These are phyloP conservation scores for Scheffersomyces amazonensis DNA, from an alignment of 805 yeast genomes.

Conservation along the genomic window DNA sequence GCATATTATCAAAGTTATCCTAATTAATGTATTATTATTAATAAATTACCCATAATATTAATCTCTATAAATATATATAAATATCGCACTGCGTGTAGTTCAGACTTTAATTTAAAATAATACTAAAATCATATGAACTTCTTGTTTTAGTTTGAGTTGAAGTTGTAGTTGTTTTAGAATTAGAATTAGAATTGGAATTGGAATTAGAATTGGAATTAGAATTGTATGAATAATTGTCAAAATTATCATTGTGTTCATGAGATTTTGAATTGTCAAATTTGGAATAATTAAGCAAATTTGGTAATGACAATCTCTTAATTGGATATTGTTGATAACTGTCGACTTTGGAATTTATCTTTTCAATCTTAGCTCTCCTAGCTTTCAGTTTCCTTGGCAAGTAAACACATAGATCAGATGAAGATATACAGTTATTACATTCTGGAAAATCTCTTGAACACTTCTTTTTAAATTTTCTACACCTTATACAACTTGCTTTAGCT, in stretches of 20 bases:
- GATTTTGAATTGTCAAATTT: too few species aligned
- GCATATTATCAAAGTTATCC: conserved; percentile 29
- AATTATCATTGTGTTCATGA: too few species aligned
- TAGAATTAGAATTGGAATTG: neutral
- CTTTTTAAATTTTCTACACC: conserved; percentile 30
- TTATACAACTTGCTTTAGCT: conserved; percentile 24
- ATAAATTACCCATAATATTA: too few species aligned
- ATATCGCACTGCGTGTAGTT: neutral
- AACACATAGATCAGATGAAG: conserved; percentile 27
- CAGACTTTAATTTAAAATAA: conserved; percentile 7
- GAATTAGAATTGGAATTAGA: neutral
- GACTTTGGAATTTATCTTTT: too few species aligned
- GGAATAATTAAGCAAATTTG: neutral
- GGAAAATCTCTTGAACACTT: conserved; percentile 29
- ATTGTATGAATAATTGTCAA: too few species aligned
- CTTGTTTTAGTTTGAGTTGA: neutral
- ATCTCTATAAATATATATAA: neutral
- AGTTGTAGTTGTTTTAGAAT: neutral
- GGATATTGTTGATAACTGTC: too few species aligned
- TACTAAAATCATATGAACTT: conserved; percentile 5
- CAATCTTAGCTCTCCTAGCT: neutral
- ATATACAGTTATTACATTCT: conserved; percentile 26
- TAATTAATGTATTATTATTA: too few species aligned
- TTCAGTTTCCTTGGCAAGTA: conserved; percentile 19
- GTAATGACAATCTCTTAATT: conserved; percentile 2